Percentiles rank a stretch among this genome's conserved stretches.
Conservation (phyloP, 495 filamentous ascomycete species). For the Hypoxylon rickii region DNA sequence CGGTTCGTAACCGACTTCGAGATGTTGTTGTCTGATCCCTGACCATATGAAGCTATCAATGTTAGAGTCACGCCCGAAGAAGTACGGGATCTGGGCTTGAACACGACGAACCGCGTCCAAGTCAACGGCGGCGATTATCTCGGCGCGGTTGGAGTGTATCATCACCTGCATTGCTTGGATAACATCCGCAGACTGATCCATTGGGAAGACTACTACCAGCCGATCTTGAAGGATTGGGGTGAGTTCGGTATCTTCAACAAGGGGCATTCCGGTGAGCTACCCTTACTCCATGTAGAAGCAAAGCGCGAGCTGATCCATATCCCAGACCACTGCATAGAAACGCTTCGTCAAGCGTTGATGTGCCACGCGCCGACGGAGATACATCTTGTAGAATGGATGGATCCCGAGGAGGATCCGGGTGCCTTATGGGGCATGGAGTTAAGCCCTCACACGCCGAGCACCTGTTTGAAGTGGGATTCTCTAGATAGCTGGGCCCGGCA, state of each 20-base stretch:
- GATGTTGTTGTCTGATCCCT: neutral
- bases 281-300: neutral
- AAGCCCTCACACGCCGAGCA: slow-evolving; percentile 1
- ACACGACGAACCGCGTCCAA: slow-evolving; percentile 32
- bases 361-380: slow-evolving; percentile 34
- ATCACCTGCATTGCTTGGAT: slow-evolving; percentile 42
- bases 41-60: slow-evolving; percentile 26
- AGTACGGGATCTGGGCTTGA: slow-evolving; percentile 20
- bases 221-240: neutral
- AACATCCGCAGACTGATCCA: slow-evolving; percentile 28
- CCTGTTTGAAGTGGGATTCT: slow-evolving; percentile 22
- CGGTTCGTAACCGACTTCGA: slow-evolving; percentile 6
- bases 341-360: slow-evolving; percentile 36
- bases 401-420: slow-evolving; percentile 8
- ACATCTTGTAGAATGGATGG: slow-evolving; percentile 13
- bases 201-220: slow-evolving; percentile 32
- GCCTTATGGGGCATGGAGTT: slow-evolving; percentile 1
- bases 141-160: slow-evolving; percentile 39
- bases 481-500: slow-evolving; percentile 16
- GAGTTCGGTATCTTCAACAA: slow-evolving; percentile 4
- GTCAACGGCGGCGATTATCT: slow-evolving; percentile 38
- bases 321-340: slow-evolving; percentile 40
- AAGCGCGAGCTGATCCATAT: too few relatives aligned
- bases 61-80: slow-evolving; percentile 36
- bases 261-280: slow-evolving; percentile 12